These are phyloP conservation scores for Fusarium sp. DNA, from an alignment of 2,329 filamentous ascomycete species.

Conservation along the genomic window DNA sequence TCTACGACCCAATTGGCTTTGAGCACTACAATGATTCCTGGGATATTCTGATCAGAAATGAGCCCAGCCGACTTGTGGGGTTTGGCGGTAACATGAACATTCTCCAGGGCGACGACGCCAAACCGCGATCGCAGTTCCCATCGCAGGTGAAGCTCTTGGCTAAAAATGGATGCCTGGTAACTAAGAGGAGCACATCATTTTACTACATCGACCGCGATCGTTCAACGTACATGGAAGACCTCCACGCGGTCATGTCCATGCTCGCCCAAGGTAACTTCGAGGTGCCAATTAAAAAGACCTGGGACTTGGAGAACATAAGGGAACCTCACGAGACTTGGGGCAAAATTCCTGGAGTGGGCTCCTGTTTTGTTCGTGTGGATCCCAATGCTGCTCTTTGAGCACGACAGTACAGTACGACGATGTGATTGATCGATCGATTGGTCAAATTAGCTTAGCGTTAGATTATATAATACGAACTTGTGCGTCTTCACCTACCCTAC, in stretches of 20 bases:
- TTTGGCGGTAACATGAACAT: constrained; percentile 54
- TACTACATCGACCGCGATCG: constrained; percentile 54
- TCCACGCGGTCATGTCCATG: constrained; percentile 51
- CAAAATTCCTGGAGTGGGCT: constrained; percentile 52
- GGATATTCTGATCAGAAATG: constrained; percentile 53
- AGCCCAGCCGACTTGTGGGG: constrained; percentile 56
- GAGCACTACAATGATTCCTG: constrained; percentile 64
- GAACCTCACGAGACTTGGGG: constrained; percentile 55
- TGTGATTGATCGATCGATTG: not conserved
- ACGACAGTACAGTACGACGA: not conserved
- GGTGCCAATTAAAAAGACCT: constrained; percentile 55
- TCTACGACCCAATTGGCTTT: constrained; percentile 63
- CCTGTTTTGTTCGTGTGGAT: constrained; percentile 50
- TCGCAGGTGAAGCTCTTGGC: constrained; percentile 54
- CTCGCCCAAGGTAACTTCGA: constrained; percentile 49
- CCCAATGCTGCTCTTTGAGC: constrained; percentile 14
- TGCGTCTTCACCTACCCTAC: not conserved
- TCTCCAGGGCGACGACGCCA: constrained; percentile 46
- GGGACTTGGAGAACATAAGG: constrained; percentile 56
- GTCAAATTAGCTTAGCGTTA: not conserved
- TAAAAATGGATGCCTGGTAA: constrained; percentile 45
- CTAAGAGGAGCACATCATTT: constrained; percentile 52
- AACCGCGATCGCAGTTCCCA: constrained; percentile 50
- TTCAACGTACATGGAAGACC: constrained; percentile 49
- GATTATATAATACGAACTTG: not conserved